Percentiles rank a stretch among this genome's conserved stretches.
These are phyloP conservation scores for Podospora comata DNA, from an alignment of 495 filamentous ascomycete species.

Conservation along the genomic window DNA sequence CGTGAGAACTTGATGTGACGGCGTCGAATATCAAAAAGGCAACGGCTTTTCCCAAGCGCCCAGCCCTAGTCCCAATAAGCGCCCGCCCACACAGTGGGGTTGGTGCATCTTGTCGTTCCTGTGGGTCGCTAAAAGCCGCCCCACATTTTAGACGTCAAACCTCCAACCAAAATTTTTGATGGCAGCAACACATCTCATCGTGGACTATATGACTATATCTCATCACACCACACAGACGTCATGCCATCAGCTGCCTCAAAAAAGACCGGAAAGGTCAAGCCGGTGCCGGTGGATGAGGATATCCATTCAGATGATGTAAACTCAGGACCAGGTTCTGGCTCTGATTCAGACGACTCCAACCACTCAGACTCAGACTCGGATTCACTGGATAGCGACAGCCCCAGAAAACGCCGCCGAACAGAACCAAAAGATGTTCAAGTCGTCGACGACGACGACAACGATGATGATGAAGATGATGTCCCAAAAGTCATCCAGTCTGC, in stretches of 20 bases:
- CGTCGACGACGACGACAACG: conserved; percentile 14
- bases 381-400: conserved; percentile 43
- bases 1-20: not conserved
- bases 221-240: conserved; percentile 6
- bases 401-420: conserved; percentile 49
- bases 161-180: conserved; percentile 16
- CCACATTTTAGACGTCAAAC: not conserved
- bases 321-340: conserved; percentile 10
- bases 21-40: not conserved
- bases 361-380: conserved; percentile 32
- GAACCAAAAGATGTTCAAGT: conserved; percentile 25
- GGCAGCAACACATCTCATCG: not conserved
- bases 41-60: conserved; percentile 18
- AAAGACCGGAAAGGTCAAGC: not conserved
- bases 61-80: conserved; percentile 6
- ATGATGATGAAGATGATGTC: conserved; percentile 19
- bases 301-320: not conserved
- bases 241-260: conserved; percentile 26
- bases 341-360: conserved; percentile 8
- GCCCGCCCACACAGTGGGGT: not conserved
- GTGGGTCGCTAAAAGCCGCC: not conserved
- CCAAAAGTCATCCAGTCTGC: conserved; percentile 26
- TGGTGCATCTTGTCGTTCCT: not conserved
- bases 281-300: not conserved
- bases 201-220: not conserved